Evolutionary conservation across 2,329 filamentous ascomycete genomes (phyloP), one percentile per base, ranked within the genome.

Genomic region (Talaromyces sp.): DNA sequence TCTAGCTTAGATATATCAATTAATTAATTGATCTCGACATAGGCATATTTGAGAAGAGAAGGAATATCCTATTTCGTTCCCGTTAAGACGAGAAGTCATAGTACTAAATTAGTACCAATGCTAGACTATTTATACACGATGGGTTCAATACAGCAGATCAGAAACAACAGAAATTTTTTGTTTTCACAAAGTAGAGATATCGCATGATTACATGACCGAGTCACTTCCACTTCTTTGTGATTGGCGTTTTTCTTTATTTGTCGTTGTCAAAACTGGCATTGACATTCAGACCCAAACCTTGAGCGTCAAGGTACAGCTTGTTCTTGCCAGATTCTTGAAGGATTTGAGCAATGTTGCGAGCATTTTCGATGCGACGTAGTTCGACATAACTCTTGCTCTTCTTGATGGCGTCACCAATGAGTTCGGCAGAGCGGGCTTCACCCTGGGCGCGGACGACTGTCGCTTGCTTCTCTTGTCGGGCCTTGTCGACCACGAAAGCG

Each of bases 381-480:
- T 97, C 94, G 65, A 99, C 86, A 76, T 99, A 99, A 66, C 91
- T 89, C 80, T 92, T 89, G 82, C 85, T 95, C 89, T 97, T 99
- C 90, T 97, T 99, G 87, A 99, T 96, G 63, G 94, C 94, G 57
- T 99, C 94, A 78, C 94, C 94, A 71, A 99, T 97, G 65, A 99
- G 88, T 80, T 99, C 92, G 53, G 94, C 94, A 43, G 94, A 97
- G 66, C 94, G 90, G 55, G 94, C 94, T 81, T 99, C 94, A 91
- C 94, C 94, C 86, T 97, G 94, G 3, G 94, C 94, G 79, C 92
- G 91, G 73, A 99, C 94, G 59, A 99, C 92, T 81, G 92, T 97
- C 69, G 94, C 94, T 80, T 99, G 94, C 84, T 99, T 99, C 85
- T 99, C 94, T 80, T 99, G 94, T 67, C 94, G 88, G 58, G 94